Base-by-base conservation (phyloP, 768 basidiomycete genomes). In the Termitomyces sp. region DNA sequence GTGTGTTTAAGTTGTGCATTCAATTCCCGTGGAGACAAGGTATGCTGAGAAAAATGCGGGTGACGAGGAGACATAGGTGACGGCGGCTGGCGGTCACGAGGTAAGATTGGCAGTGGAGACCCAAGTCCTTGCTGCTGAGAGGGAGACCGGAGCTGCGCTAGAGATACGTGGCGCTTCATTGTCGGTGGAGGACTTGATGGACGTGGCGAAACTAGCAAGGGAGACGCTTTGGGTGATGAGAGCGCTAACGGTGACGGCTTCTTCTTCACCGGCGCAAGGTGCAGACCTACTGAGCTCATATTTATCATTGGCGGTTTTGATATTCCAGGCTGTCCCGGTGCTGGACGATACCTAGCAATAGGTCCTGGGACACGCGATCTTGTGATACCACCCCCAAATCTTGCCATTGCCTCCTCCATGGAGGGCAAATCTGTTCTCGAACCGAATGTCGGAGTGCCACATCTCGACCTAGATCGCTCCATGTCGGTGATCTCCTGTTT, bases 371-470 rank as follows among this genome's bases (percentile, higher is more conserved):
- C 44, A 26, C 54, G 54, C 46, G 57, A 50, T 55, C 64, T 62
- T 27, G 57, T 49, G 26, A 60, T 49, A 18, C 64, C 57, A 8
- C 68, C 68, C 4, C 75, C 76, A 54, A 79, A 77, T 37, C 74
- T 72, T 24, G 74, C 66, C 58, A 78, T 65, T 12, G 74, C 70
- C 59, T 81, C 79, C 58, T 77, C 75, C 18, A 76, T 71, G 12
- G 77, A 78, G 0, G 79, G 76, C 7, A 81, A 65, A 6, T 76
- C 71, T 52, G 74, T 73, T 34, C 76, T 74, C 1, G 84, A 85
- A 14, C 84, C 85, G 61, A 85, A 84, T 1, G 84, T 84, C 10
- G 84, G 84, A 3, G 84, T 84, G 10, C 79, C 82, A 59, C 82
- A 85, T 39, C 83, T 72, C 4, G 82, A 83, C 39, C 72, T 76